Percentiles rank a stretch among this genome's conserved stretches.
Conservation (phyloP, 2,329 filamentous ascomycete species). For the Talaromyces marneffei region DNA sequence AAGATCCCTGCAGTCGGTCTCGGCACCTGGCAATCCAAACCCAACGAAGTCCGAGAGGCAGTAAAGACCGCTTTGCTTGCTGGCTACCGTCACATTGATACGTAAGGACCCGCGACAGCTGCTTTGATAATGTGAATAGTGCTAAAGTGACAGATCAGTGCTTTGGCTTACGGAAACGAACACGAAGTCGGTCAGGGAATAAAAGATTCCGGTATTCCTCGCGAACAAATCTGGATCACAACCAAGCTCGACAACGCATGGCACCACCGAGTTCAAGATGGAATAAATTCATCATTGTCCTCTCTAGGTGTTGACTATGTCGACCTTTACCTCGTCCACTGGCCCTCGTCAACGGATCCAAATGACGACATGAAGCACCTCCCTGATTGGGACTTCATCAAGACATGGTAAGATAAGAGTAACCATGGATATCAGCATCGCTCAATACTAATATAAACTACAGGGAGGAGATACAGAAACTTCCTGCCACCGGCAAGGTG, state of each 20-base stretch:
- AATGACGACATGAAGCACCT: conserved; percentile 55
- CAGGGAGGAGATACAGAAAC: conserved; percentile 45
- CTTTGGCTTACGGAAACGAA: conserved; percentile 56
- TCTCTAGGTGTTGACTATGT: conserved; percentile 62
- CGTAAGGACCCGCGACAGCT: conserved; percentile 26
- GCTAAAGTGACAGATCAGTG: conserved; percentile 20
- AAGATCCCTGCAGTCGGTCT: conserved; percentile 48
- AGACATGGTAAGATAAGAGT: conserved; percentile 55
- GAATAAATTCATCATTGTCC: conserved; percentile 58
- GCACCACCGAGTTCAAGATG: conserved; percentile 57
- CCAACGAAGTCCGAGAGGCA: conserved; percentile 46
- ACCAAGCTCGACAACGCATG: conserved; percentile 64
- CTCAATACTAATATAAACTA: conserved; percentile 28
- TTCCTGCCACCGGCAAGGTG: conserved; percentile 53
- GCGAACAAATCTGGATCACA: conserved; percentile 62
- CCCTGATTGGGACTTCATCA: conserved; percentile 73
- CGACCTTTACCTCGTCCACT: conserved; percentile 69
- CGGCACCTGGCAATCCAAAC: conserved; percentile 52
- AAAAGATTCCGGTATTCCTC: conserved; percentile 59
- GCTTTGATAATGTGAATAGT: neutral
- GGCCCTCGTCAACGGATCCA: conserved; percentile 52
- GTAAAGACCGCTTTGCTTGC: conserved; percentile 45
- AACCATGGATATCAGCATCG: conserved; percentile 49
- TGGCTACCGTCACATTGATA: conserved; percentile 54
- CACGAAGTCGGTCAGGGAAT: conserved; percentile 62